Base-by-base conservation (phyloP, 2,329 filamentous ascomycete genomes). In the Trichophyton simii region DNA sequence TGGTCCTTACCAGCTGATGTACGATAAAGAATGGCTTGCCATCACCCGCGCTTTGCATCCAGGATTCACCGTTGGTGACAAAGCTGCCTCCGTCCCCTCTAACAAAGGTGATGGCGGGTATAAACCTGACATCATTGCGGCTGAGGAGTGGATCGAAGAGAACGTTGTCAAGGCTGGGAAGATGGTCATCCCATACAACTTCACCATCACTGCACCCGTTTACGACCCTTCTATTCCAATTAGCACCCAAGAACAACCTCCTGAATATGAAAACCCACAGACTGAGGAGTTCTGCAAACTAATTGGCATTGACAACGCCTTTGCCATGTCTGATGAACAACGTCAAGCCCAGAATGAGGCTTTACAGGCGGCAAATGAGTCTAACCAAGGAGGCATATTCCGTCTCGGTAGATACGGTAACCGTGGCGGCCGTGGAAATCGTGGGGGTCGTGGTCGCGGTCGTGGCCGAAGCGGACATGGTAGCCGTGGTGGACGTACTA, bases 1-100 rank as follows among this genome's bases (percentile, higher is more conserved):
- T 15, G 73, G 77, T 1, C 84, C 84, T 0, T 82, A 84, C 66
- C 78, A 76, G 9, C 79, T 96, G 0, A 78, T 85, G 57, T 97
- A 99, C 71, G 94, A 99, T 72, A 84, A 86, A 9, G 94, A 99
- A 76, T 99, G 92, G 92, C 84, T 99, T 6, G 88, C 94, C 48
- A 96, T 99, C 65, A 91, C 87, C 11, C 87, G 92, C 48, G 87
- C 85, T 6, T 95, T 97, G 69, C 83, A 88, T 46, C 68, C 78
- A 2, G 79, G 83, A 46, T 78, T 94, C 1, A 73, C 77, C 1
- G 76, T 92, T 42, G 88, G 89, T 52, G 79, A 87, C 65, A 78
- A 78, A 3, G 70, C 75, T 6, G 79, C 81, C 0, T 72, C 74
- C 44, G 73, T 82, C 0, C 79, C 87, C 0, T 72, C 76, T 1